These are phyloP conservation scores for Chalciporus piperatoides DNA, from an alignment of 1,284 basidiomycete genomes.

Conservation along the genomic window DNA sequence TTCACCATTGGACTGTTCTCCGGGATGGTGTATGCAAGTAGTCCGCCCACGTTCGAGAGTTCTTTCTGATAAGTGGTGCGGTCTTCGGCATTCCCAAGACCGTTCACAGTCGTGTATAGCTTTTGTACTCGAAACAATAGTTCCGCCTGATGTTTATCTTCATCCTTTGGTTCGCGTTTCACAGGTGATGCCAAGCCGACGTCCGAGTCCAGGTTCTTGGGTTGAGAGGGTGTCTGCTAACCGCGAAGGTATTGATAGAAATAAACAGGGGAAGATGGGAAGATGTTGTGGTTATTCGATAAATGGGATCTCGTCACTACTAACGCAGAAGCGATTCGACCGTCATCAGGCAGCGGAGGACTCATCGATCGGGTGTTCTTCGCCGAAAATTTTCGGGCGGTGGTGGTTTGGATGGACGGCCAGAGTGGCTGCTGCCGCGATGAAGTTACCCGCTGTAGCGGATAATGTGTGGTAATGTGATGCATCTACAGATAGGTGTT, in stretches of 20 bases:
- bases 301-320: slow-evolving; percentile 7
- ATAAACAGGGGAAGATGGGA: slow-evolving; percentile 62
- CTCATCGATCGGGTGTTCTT: too few relatives aligned
- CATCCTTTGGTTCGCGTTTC: slow-evolving; percentile 28
- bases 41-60: slow-evolving; percentile 64
- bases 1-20: slow-evolving; percentile 64
- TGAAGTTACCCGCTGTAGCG: too few relatives aligned
- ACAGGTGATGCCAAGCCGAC: background rate
- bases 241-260: slow-evolving; percentile 37
- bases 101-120: slow-evolving; percentile 52
- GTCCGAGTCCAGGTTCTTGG: slow-evolving; percentile 41
- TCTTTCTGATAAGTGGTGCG: slow-evolving; percentile 62
- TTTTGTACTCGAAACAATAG: slow-evolving; percentile 59
- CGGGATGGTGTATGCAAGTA: slow-evolving; percentile 74
- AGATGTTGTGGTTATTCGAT: slow-evolving; percentile 50
- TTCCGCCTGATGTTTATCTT: slow-evolving; percentile 36
- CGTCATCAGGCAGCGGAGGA: too few relatives aligned
- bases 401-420: too few relatives aligned
- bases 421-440: too few relatives aligned
- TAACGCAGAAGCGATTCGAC: too few relatives aligned
- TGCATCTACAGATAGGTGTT: too few relatives aligned
- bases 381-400: too few relatives aligned
- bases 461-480: too few relatives aligned
- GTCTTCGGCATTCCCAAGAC: slow-evolving; percentile 50
- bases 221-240: slow-evolving; percentile 47